Percentiles rank a stretch among this genome's conserved stretches.
phyloP scores from a whole-genome alignment of 2,329 filamentous ascomycete genomes.

The Trichoderma cornu-damae region DNA sequence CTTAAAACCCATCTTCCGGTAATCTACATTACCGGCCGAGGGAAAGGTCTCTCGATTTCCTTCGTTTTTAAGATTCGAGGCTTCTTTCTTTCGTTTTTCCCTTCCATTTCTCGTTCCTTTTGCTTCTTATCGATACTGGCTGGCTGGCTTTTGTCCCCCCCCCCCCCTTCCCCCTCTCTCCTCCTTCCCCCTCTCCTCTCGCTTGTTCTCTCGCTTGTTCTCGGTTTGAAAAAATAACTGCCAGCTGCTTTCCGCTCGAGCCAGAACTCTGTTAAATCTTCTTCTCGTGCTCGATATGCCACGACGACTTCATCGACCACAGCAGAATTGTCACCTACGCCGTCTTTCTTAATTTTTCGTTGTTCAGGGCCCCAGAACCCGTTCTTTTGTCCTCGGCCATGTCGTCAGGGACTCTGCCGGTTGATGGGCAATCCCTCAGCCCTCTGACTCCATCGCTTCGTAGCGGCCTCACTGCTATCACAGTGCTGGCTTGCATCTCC shows the following conservation, averaged over 20 bases:
- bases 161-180: neutral
- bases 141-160: neutral
- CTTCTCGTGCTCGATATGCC: neutral
- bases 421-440: constrained; percentile 24
- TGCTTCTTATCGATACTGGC: neutral
- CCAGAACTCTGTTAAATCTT: neutral
- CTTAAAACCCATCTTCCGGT: neutral
- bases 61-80: neutral
- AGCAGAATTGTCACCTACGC: neutral
- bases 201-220: neutral
- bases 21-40: neutral
- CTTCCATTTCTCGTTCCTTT: neutral
- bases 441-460: constrained; percentile 24
- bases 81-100: neutral
- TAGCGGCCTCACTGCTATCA: constrained; percentile 30
- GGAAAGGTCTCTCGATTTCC: neutral
- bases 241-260: neutral
- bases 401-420: neutral
- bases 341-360: neutral
- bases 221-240: neutral
- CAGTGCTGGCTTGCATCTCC: constrained; percentile 29
- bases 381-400: neutral
- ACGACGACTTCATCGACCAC: neutral
- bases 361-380: neutral
- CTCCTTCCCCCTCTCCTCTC: neutral